Percentiles rank a stretch among this genome's conserved stretches.
phyloP scores from a whole-genome alignment of 805 yeast genomes.

The Starmera amethionina region DNA sequence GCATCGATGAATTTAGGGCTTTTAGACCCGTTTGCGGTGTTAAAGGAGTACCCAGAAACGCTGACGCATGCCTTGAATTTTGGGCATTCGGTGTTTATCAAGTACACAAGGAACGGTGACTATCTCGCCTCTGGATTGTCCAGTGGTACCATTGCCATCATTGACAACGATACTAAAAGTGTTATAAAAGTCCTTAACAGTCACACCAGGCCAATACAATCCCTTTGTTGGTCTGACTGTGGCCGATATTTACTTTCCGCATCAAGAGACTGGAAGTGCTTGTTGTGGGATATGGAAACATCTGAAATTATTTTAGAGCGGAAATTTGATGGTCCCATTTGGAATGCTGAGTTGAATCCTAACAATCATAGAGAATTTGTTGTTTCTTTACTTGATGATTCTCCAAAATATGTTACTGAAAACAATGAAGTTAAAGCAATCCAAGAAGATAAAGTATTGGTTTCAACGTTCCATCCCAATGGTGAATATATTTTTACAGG shows the following conservation, averaged over 20 bases:
- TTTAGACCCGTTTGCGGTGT: constrained; percentile 83
- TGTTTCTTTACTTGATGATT: constrained; percentile 58
- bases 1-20: constrained; percentile 62
- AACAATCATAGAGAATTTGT: constrained; percentile 34
- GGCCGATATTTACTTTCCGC: constrained; percentile 63
- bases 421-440: constrained; percentile 13
- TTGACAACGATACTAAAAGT: constrained; percentile 60
- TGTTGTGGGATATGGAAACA: constrained; percentile 64
- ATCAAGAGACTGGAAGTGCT: constrained; percentile 74
- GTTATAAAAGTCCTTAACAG: constrained; percentile 48
- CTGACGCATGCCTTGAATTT: constrained; percentile 61
- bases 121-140: constrained; percentile 74
- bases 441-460: constrained; percentile 12
- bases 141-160: constrained; percentile 65
- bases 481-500: constrained; percentile 61
- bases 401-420: constrained; percentile 41
- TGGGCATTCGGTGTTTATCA: constrained; percentile 58
- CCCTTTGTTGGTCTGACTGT: constrained; percentile 64
- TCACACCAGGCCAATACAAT: constrained; percentile 66
- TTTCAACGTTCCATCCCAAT: constrained; percentile 36
- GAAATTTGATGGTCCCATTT: constrained; percentile 59
- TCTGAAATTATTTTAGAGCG: constrained; percentile 32
- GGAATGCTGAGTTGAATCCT: constrained; percentile 59
- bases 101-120: constrained; percentile 69
- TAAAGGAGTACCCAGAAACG: constrained; percentile 85